Conservation (phyloP, 225 moss, liverwort and hornwort genomes). For the Marchantia polymorpha region DNA sequence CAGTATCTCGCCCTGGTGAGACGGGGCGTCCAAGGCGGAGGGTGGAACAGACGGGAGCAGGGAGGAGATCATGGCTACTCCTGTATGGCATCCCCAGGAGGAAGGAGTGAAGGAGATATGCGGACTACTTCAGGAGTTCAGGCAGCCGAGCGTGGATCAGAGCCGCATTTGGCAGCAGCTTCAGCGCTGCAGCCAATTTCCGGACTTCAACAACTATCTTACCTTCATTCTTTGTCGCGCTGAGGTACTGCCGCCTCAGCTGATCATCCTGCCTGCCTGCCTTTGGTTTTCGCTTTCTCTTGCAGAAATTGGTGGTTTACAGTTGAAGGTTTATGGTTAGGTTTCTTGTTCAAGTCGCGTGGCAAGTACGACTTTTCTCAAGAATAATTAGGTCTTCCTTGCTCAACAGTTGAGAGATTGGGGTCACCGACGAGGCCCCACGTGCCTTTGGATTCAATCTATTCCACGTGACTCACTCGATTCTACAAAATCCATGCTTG, state of each 20-base stretch:
- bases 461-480: constrained; percentile 15
- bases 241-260: constrained; percentile 49
- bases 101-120: constrained; percentile 95
- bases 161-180: constrained; percentile 99
- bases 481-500: constrained; percentile 2
- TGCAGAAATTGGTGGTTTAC: neutral
- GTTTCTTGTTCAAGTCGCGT: constrained; percentile 14
- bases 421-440: constrained; percentile 7
- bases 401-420: constrained; percentile 20
- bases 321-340: constrained; percentile 3
- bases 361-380: constrained; percentile 1
- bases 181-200: constrained; percentile 87
- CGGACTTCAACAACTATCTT: constrained; percentile 99
- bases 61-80: constrained; percentile 59
- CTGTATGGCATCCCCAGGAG: constrained; percentile 88
- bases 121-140: constrained; percentile 91
- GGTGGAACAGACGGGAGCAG: constrained; percentile 20
- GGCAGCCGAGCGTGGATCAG: constrained; percentile 94
- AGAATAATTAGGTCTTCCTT: constrained; percentile 16
- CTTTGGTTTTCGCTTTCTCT: neutral
- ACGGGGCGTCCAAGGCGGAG: constrained; percentile 27
- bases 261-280: constrained; percentile 3
- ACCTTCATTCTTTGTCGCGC: constrained; percentile 95
- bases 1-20: constrained; percentile 35
- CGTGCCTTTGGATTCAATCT: constrained; percentile 18